Conservation (phyloP, 257 asterid genomes). For the Ehretia macrophylla region DNA sequence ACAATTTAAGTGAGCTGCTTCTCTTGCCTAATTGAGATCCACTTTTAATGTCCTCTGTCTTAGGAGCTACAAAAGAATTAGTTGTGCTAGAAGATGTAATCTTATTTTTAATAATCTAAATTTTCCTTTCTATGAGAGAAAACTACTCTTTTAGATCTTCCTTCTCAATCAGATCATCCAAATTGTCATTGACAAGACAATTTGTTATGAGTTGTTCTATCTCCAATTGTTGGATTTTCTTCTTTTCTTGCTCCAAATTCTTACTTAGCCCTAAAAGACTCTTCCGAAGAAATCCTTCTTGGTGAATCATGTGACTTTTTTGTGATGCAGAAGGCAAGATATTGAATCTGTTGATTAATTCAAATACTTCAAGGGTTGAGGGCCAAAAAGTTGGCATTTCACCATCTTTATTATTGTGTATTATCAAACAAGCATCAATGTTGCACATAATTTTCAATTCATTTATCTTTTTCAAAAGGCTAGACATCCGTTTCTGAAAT, state of each 20-base stretch:
- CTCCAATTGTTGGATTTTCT: background rate
- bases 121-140: too few relatives aligned
- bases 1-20: too few relatives aligned
- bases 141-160: too few relatives aligned
- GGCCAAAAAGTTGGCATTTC: conserved; percentile 40
- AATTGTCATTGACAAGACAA: too few relatives aligned
- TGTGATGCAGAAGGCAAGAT: conserved; percentile 28
- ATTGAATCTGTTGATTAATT: conserved; percentile 30
- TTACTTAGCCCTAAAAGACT: conserved; percentile 36
- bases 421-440: conserved; percentile 40
- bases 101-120: too few relatives aligned
- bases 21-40: too few relatives aligned
- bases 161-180: too few relatives aligned
- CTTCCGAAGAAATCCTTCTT: conserved; percentile 33
- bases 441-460: conserved; percentile 42
- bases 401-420: conserved; percentile 33
- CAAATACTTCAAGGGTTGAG: conserved; percentile 26
- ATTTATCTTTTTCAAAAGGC: conserved; percentile 39
- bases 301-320: background rate
- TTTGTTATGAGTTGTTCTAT: too few relatives aligned
- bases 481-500: conserved; percentile 35
- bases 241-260: conserved; percentile 34
- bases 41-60: too few relatives aligned
- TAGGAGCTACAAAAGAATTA: conserved; percentile 60
- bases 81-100: conserved; percentile 63